These are phyloP conservation scores for Rubia peregrina DNA, from an alignment of 305 asterid species.

Conservation along the genomic window DNA sequence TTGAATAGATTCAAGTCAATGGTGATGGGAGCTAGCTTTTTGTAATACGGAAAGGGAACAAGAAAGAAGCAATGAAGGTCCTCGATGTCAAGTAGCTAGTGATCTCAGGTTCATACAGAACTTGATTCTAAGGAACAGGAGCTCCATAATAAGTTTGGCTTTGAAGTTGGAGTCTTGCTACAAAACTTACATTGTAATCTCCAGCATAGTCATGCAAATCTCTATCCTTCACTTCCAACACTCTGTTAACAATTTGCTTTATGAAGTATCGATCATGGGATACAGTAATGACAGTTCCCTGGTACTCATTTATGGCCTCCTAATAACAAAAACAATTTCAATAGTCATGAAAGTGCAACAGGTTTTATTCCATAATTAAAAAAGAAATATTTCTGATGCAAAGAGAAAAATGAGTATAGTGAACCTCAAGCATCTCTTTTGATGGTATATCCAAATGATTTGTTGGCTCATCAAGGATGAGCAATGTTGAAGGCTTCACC, in stretches of 20 bases:
- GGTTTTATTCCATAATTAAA: background rate
- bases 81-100: background rate
- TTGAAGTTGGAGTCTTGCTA: background rate
- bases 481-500: conserved; percentile 93
- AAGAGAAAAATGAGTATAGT: conserved; percentile 13
- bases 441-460: conserved; percentile 97
- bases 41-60: background rate
- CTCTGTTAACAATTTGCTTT: conserved; percentile 91
- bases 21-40: background rate
- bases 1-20: background rate
- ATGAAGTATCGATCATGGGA: conserved; percentile 97
- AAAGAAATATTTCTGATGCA: conserved; percentile 4
- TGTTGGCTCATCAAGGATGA: conserved; percentile 91
- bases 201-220: conserved; percentile 80
- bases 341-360: conserved; percentile 11
- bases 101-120: background rate
- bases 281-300: conserved; percentile 89
- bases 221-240: conserved; percentile 90
- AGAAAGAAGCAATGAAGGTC: background rate
- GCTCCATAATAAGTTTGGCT: background rate
- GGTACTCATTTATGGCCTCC: conserved; percentile 92
- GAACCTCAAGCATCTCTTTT: conserved; percentile 98
- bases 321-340: conserved; percentile 21
- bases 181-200: conserved; percentile 71
- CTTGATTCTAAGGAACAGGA: background rate